These are phyloP conservation scores for Hevea brasiliensis DNA, from an alignment of 345 rosid species.

Conservation along the genomic window DNA sequence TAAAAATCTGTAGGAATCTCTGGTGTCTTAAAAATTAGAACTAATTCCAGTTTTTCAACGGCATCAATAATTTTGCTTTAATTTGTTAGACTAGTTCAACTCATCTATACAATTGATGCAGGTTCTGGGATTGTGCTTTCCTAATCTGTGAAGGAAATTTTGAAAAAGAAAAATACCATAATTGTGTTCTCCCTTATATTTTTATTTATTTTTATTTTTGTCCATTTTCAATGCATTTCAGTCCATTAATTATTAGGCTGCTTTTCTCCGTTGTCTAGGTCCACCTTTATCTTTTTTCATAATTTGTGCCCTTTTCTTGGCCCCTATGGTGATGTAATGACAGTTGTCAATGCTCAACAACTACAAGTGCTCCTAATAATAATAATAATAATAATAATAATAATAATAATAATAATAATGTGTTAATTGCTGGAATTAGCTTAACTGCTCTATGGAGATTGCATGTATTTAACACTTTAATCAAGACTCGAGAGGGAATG, in stretches of 20 bases:
- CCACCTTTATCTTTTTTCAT: not conserved
- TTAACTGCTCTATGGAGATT: not conserved
- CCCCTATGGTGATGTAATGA: not conserved
- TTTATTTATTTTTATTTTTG: not conserved
- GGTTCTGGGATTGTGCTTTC: not conserved
- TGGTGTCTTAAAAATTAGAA: not conserved
- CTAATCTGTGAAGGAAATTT: not conserved
- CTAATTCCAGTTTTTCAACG: not conserved
- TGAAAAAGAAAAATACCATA: not conserved
- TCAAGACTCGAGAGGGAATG: not conserved
- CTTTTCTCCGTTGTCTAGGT: not conserved
- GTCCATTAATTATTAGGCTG: not conserved
- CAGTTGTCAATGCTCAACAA: no score
- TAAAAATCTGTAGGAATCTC: not conserved
- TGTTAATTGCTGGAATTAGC: not conserved
- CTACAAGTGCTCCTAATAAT: not conserved
- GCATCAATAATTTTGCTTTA: not conserved
- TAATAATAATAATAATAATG: no score
- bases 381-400: no score
- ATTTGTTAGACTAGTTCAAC: not conserved
- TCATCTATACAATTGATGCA: not conserved
- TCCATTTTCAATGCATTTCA: constrained; percentile 3
- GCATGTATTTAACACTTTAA: not conserved
- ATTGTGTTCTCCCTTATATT: no score
- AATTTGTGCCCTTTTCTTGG: no score